These are phyloP conservation scores for Auricularia sp. DNA, from an alignment of 768 basidiomycete species.

Conservation along the genomic window DNA sequence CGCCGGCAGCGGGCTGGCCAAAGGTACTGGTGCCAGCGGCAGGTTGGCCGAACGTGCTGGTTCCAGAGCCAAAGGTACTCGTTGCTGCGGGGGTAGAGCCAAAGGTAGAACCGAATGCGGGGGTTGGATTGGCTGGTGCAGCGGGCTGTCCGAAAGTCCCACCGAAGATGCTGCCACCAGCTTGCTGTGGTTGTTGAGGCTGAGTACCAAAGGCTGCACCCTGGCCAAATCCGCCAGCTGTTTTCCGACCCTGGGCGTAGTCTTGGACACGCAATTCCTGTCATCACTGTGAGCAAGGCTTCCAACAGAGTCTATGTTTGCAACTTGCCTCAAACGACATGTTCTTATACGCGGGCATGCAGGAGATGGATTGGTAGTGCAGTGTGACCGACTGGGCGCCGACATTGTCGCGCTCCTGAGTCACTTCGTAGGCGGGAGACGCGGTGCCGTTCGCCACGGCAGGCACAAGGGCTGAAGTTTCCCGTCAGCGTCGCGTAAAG, in stretches of 20 bases:
- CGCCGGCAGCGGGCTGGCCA: constrained; percentile 9
- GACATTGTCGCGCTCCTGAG: constrained; percentile 54
- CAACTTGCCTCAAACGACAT: constrained; percentile 59
- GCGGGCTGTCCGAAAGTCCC: constrained; percentile 18
- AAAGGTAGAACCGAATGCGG: constrained; percentile 9
- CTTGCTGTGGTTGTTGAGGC: constrained; percentile 8
- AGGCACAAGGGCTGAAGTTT: constrained; percentile 27
- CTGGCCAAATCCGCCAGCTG: constrained; percentile 53
- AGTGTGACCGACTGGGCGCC: constrained; percentile 32
- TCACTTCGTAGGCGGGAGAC: constrained; percentile 50
- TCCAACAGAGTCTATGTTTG: too few species aligned
- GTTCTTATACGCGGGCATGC: constrained; percentile 67
- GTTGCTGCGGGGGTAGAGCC: background rate
- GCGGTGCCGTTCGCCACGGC: constrained; percentile 61
- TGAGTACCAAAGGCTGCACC: constrained; percentile 19
- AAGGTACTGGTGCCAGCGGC: constrained; percentile 10
- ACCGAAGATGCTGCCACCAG: constrained; percentile 11
- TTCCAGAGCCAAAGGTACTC: constrained; percentile 8
- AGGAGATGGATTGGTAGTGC: constrained; percentile 75
- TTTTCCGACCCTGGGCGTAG: constrained; percentile 64
- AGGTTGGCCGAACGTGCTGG: constrained; percentile 22
- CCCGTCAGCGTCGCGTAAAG: constrained; percentile 11
- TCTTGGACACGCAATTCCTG: constrained; percentile 73
- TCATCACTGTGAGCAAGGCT: constrained; percentile 6
- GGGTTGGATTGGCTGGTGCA: background rate